Percentiles rank a stretch among this genome's conserved stretches.
phyloP scores from a whole-genome alignment of 2,329 filamentous ascomycete species.

The Botryotinia convoluta region DNA sequence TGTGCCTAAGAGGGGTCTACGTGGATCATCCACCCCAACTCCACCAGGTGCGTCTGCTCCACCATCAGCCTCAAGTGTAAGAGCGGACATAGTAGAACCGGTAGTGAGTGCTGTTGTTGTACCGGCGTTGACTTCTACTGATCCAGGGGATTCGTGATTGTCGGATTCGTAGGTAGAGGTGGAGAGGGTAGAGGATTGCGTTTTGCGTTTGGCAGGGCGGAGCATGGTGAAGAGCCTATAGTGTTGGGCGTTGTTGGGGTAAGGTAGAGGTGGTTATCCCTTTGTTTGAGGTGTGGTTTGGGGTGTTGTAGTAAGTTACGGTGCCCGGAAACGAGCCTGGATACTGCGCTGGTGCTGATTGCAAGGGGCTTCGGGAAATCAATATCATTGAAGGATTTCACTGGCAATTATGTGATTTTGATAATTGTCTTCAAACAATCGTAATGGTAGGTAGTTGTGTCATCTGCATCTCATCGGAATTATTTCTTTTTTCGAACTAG shows the following conservation, averaged over 20 bases:
- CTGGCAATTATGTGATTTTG: neutral
- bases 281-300: slow-evolving; percentile 1
- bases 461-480: neutral
- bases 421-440: neutral
- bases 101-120: neutral
- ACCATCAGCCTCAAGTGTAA: slow-evolving; percentile 5
- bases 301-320: slow-evolving; percentile 1
- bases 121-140: neutral
- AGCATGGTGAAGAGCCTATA: slow-evolving; percentile 12
- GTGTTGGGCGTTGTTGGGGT: slow-evolving; percentile 1
- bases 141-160: neutral
- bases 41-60: neutral
- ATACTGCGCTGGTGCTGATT: neutral
- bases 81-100: slow-evolving; percentile 8
- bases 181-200: neutral
- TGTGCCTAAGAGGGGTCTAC: slow-evolving; percentile 22
- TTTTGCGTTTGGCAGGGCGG: slow-evolving; percentile 17
- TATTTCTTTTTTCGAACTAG: neutral
- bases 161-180: neutral
- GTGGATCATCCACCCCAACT: slow-evolving; percentile 20
- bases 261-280: neutral
- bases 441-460: neutral
- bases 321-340: neutral
- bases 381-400: neutral
- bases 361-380: neutral